Percentiles rank a stretch among this genome's conserved stretches.
Evolutionary conservation across 23 red algal genomes (phyloP).

Genomic region (Gracilariopsis chorda): DNA sequence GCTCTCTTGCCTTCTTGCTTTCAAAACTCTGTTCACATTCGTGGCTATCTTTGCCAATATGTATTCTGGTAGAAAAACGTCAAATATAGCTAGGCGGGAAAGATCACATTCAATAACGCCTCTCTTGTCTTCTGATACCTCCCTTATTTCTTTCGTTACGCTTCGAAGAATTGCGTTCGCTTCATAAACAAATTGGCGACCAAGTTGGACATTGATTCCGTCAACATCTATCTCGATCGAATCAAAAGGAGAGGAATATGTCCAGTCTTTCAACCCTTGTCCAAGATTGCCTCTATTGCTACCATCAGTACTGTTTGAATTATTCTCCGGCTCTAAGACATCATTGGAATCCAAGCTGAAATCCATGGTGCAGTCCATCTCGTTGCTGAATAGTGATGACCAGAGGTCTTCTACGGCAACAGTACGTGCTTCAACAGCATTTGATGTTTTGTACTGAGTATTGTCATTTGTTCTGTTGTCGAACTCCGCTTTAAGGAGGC

Average conservation of each 20-base stretch:
- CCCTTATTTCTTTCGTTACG: not conserved
- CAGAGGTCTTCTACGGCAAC: not conserved
- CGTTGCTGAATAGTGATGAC: not conserved
- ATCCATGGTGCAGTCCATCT: not conserved
- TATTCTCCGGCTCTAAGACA: not conserved
- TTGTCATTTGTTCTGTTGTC: too few relatives aligned
- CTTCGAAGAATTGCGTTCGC: not conserved
- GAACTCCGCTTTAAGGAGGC: too few relatives aligned
- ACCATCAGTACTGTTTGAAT: too few relatives aligned
- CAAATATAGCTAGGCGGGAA: not conserved
- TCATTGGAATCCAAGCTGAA: not conserved
- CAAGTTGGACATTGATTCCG: not conserved
- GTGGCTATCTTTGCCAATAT: not conserved
- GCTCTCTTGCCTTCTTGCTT: not conserved
- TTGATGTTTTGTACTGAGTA: too few relatives aligned
- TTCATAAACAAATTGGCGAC: not conserved
- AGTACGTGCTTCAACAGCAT: not conserved
- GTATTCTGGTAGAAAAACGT: constrained; percentile 8
- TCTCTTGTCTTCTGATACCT: not conserved
- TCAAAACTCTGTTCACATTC: not conserved
- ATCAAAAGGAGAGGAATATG: not conserved
- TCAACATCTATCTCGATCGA: not conserved
- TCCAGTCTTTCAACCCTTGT: not conserved
- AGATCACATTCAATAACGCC: not conserved
- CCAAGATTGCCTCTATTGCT: too few relatives aligned